These are phyloP conservation scores for Chrysanthemum seticuspe DNA, from an alignment of 129 eudicot species.

Conservation along the genomic window DNA sequence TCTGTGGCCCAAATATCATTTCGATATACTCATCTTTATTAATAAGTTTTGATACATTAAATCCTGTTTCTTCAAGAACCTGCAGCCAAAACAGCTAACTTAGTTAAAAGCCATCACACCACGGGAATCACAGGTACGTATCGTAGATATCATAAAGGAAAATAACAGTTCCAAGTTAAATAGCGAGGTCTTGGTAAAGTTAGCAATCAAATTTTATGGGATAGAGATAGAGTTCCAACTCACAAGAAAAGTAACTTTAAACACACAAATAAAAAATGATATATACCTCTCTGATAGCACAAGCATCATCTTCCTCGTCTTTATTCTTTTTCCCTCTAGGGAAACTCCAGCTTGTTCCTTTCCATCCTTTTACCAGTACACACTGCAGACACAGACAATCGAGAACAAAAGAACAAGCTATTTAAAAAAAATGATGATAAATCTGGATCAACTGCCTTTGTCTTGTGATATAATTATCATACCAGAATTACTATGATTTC, in stretches of 20 bases:
- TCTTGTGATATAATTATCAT: no score
- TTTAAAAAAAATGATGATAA: not conserved
- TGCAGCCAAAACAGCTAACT: slow-evolving; percentile 40
- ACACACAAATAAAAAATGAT: not conserved
- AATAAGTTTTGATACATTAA: slow-evolving; percentile 81
- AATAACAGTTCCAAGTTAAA: no score
- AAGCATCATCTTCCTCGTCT: slow-evolving; percentile 95
- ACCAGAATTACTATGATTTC: not conserved
- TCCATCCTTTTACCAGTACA: slow-evolving; percentile 98
- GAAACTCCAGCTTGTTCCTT: slow-evolving; percentile 99
- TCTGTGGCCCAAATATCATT: slow-evolving; percentile 85
- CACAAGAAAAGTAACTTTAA: not conserved
- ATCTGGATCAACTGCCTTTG: not conserved
- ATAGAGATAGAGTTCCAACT: no score
- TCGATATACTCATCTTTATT: slow-evolving; percentile 89
- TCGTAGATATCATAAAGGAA: no score
- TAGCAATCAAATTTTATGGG: no score
- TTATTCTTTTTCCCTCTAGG: slow-evolving; percentile 98
- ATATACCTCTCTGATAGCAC: slow-evolving; percentile 93
- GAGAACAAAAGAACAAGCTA: slow-evolving; percentile 5
- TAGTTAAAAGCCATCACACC: not conserved
- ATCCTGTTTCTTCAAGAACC: slow-evolving; percentile 99
- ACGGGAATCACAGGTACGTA: no score
- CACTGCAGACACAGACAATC: slow-evolving; percentile 48
- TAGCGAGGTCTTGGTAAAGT: no score